Base-by-base conservation (phyloP, 345 rosid species). In the thale cress (Arabidopsis thaliana) region DNA sequence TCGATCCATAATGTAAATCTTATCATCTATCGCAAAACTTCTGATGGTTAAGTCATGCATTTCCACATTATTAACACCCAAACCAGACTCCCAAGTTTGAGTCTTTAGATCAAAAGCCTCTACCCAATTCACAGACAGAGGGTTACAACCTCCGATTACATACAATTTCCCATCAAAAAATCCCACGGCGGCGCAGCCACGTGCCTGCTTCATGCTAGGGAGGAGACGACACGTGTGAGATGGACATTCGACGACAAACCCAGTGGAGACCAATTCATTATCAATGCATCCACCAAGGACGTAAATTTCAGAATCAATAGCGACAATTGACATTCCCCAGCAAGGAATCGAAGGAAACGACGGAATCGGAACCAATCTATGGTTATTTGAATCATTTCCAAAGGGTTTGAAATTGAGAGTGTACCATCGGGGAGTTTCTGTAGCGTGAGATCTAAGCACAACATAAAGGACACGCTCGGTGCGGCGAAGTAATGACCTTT, bases 81-180 rank as follows among this genome's bases (percentile, higher is more conserved):
- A 12, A 0, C 41, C 34, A 12, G 52, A 0, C 34, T 69, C 69
- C 98, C 98, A 93, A 11, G 65, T 36, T 32, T 76, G 65, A 12
- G 60, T 75, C 59, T 51, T 59, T 4, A 88, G 83, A 46, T 90
- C 92, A 24, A 81, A 87, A 38, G 81, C 60, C 28, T 75, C 97
- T 59, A 89, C 91, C 23, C 91, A 90, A 92, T 93, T 75, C 74
- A 40, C 75, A 6, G 82, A 25, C 83, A 0, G 20, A n/a, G 57
- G 22, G 16, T 78, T 42, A 65, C 95, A 90, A 0, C 96, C 98
- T 1, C 95, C 98, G 59, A 93, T 79, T 20, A 93, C 93, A 25
- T 86, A 90, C 8, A 90, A 59, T 67, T 84, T 87, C 0, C 77
- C 87, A 11, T 74, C 79, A 13, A 87, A 76, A 1, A 81, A 83